Evolutionary conservation across 2,329 filamentous ascomycete genomes (phyloP).

Genomic region (Aspergillus terreus): DNA sequence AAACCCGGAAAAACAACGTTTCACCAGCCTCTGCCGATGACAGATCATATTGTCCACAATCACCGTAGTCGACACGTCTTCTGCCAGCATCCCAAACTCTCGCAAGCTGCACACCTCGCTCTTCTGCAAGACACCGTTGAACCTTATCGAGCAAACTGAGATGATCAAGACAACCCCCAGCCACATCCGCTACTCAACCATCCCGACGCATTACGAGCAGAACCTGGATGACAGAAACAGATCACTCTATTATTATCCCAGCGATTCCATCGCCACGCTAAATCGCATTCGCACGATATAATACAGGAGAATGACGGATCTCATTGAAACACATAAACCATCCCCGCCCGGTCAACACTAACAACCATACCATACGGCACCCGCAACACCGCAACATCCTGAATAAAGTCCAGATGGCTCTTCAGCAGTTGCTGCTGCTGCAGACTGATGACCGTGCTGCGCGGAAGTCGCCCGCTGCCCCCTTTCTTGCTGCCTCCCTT

Average conservation of each 20-base stretch:
- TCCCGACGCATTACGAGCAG: not conserved
- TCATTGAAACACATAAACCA: slow-evolving; percentile 74
- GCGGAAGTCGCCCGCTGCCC: slow-evolving; percentile 51
- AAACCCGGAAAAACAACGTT: not conserved
- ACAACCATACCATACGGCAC: slow-evolving; percentile 89
- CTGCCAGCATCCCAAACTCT: not conserved
- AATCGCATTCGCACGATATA: not conserved
- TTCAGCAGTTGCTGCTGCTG: slow-evolving; percentile 84
- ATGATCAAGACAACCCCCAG: not conserved
- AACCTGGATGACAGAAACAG: too few species aligned
- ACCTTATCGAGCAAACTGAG: not conserved
- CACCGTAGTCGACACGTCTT: not conserved
- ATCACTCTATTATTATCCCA: too few species aligned
- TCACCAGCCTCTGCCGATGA: not conserved
- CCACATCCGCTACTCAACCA: not conserved
- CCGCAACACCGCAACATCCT: slow-evolving; percentile 85
- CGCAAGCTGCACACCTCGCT: not conserved
- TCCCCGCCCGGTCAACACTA: slow-evolving; percentile 81
- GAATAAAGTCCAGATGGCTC: slow-evolving; percentile 81
- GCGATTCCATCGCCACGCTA: not conserved
- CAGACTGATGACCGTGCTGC: slow-evolving; percentile 79
- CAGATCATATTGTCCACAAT: not conserved
- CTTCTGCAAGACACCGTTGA: not conserved
- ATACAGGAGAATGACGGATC: not conserved
- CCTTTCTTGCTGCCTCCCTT: slow-evolving; percentile 33